A percentile compares a stretch with the other conserved stretches of the same genome.
Evolutionary conservation across 176 grass and related monocot species (phyloP).

Genomic region (Phyllostachys edulis): DNA sequence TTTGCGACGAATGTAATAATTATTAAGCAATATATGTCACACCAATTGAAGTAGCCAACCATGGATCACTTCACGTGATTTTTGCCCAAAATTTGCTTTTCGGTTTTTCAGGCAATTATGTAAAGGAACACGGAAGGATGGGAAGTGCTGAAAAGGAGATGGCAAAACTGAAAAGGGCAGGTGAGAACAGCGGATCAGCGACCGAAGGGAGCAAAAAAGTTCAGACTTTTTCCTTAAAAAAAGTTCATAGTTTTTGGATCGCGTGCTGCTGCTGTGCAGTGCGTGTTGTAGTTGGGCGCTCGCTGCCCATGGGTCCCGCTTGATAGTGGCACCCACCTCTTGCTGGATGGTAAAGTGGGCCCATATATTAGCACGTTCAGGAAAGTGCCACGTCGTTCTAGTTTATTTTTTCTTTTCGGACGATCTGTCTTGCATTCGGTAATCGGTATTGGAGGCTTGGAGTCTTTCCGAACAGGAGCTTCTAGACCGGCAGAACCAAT

Average conservation of each 20-base stretch:
- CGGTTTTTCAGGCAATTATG: neutral
- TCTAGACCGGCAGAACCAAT: no score
- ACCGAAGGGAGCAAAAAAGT: neutral
- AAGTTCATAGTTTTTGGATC: neutral
- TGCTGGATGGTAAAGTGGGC: neutral
- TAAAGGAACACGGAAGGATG: neutral
- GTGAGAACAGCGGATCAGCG: neutral
- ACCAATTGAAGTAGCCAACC: neutral
- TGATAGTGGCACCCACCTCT: neutral
- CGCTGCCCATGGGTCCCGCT: neutral
- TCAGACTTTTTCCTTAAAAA: neutral
- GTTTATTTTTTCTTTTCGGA: neutral
- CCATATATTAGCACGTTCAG: neutral
- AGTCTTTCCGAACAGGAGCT: no score
- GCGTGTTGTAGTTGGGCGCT: neutral
- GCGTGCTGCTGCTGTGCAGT: neutral
- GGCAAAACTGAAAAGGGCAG: neutral
- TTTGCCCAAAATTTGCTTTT: neutral
- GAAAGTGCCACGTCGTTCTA: neutral
- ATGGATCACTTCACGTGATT: neutral
- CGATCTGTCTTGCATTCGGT: no score
- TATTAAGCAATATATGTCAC: neutral
- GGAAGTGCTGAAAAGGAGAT: constrained; percentile 3
- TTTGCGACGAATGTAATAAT: neutral
- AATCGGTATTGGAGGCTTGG: no score